A percentile compares a stretch with the other conserved stretches of the same genome.
These are phyloP conservation scores for Arthrobotrys entomopaga DNA, from an alignment of 2,329 filamentous ascomycete species.

Conservation along the genomic window DNA sequence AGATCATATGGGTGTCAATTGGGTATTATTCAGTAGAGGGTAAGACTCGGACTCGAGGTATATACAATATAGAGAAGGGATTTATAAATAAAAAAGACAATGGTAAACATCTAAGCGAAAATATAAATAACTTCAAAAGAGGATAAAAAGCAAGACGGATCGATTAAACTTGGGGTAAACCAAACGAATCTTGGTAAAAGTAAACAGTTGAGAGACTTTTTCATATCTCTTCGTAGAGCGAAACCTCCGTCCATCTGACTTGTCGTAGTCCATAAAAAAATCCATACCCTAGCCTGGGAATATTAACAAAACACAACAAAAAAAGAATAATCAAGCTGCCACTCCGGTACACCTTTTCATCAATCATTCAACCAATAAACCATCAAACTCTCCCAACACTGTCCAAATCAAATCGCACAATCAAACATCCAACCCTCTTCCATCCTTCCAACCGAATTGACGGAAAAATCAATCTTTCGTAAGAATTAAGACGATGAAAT, in stretches of 20 bases:
- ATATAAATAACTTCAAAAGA: neutral
- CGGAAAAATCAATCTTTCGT: no score
- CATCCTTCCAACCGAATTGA: no score
- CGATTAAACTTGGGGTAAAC: neutral
- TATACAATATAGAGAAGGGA: slow-evolving; percentile 34
- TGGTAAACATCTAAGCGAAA: neutral
- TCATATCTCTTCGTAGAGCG: no score
- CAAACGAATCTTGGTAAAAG: neutral
- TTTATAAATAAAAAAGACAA: no score
- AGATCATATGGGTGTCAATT: neutral
- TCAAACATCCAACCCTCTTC: no score
- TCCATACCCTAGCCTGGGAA: no score
- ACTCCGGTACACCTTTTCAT: no score
- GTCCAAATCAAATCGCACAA: no score
- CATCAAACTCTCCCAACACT: neutral
- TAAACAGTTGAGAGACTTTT: no score
- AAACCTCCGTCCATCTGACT: no score
- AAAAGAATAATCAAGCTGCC: neutral
- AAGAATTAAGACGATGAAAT: no score
- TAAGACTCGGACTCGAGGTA: slow-evolving; percentile 22
- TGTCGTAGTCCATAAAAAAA: no score
- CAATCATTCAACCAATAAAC: neutral
- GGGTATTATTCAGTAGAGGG: slow-evolving; percentile 35
- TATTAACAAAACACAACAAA: neutral
- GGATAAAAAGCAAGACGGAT: neutral